These are phyloP conservation scores for Saccharomyces pastorianus DNA, from an alignment of 1,139 yeast genomes.

Conservation along the genomic window DNA sequence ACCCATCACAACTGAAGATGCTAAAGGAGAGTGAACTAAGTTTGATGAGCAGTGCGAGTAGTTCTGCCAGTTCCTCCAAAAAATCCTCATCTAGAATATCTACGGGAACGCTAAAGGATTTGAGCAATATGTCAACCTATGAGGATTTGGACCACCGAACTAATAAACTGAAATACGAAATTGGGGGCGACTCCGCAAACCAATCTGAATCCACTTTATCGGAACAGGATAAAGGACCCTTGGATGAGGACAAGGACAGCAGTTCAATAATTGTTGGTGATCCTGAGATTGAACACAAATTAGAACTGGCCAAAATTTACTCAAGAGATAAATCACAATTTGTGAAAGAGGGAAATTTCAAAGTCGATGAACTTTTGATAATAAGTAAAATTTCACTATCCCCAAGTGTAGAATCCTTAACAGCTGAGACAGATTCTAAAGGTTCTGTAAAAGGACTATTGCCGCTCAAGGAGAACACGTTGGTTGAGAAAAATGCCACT, in stretches of 20 bases:
- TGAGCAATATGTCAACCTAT: conserved; percentile 1
- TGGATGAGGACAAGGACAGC: neutral
- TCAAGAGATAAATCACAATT: conserved; percentile 27
- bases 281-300: conserved; percentile 16
- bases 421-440: conserved; percentile 2
- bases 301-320: conserved; percentile 23
- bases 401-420: conserved; percentile 10
- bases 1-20: conserved; percentile 34
- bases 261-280: conserved; percentile 9
- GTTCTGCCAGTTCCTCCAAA: conserved; percentile 19
- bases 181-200: neutral
- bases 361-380: conserved; percentile 25
- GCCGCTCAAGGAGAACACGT: neutral
- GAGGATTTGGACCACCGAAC: conserved; percentile 3
- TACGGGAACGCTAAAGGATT: conserved; percentile 5
- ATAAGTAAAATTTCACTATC: conserved; percentile 20
- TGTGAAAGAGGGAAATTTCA: conserved; percentile 27
- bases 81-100: conserved; percentile 10
- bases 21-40: conserved; percentile 32
- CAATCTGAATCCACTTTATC: neutral
- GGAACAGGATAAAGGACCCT: neutral
- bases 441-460: neutral
- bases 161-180: conserved; percentile 4
- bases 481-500: neutral
- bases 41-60: conserved; percentile 24